Evolutionary conservation across 2,329 filamentous ascomycete genomes (phyloP).

Genomic region (Scedosporium apiospermum): DNA sequence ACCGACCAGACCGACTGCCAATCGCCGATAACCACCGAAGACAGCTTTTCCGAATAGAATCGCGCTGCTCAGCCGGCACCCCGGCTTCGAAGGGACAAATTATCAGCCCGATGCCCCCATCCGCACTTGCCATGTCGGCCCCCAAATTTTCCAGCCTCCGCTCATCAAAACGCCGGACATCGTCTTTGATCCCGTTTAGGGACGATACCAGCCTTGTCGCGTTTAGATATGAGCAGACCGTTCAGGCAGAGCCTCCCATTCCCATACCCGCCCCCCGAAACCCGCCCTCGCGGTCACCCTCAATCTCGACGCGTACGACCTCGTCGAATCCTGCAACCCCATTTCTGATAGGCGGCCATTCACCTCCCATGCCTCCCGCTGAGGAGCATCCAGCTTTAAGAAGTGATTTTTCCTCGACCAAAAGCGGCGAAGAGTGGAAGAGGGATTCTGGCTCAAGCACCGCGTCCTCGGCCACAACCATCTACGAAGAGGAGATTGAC

Average conservation of each 20-base stretch:
- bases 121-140: not conserved
- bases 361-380: constrained; percentile 23
- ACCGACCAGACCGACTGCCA: no score
- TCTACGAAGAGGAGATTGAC: constrained; percentile 22
- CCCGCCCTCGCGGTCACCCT: constrained; percentile 14
- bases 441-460: constrained; percentile 46
- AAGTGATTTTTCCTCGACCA: constrained; percentile 10
- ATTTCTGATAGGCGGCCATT: constrained; percentile 20
- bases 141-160: constrained; percentile 31
- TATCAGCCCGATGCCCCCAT: no score
- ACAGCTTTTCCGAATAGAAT: no score
- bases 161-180: constrained; percentile 25
- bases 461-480: constrained; percentile 27
- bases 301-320: constrained; percentile 13
- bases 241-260: constrained; percentile 48
- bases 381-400: constrained; percentile 47
- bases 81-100: no score
- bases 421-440: constrained; percentile 33
- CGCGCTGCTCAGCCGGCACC: no score
- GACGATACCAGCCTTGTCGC: constrained; percentile 42
- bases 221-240: constrained; percentile 52
- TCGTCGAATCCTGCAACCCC: constrained; percentile 14
- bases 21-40: no score
- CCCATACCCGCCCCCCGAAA: constrained; percentile 16
- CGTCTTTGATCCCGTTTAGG: constrained; percentile 28